These are phyloP conservation scores for Chalciporus piperatus DNA, from an alignment of 768 basidiomycete genomes.

Conservation along the genomic window DNA sequence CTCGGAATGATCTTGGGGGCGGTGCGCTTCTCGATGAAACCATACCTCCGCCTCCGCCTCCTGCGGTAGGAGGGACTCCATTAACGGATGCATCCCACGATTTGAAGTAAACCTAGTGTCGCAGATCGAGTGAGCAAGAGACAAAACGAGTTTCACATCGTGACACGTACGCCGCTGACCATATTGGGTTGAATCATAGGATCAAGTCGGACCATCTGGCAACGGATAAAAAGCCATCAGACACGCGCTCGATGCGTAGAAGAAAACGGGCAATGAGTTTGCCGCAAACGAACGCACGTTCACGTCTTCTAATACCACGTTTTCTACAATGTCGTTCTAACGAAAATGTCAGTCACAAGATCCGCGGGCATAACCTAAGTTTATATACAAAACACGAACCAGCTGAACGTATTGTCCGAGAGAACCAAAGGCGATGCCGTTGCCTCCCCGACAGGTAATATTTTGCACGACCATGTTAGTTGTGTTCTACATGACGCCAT, in stretches of 20 bases:
- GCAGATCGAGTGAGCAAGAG: too few species aligned
- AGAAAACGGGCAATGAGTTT: too few species aligned
- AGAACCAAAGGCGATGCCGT: constrained; percentile 60
- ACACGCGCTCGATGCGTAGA: too few species aligned
- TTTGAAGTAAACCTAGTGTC: constrained; percentile 39
- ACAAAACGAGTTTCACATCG: too few species aligned
- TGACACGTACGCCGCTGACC: too few species aligned
- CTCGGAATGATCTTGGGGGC: background rate
- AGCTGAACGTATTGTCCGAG: constrained; percentile 32
- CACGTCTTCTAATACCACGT: too few species aligned
- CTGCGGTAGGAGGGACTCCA: constrained; percentile 36
- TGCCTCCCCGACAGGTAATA: constrained; percentile 52
- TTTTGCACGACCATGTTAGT: constrained; percentile 48
- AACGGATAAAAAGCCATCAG: too few species aligned
- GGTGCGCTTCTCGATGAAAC: background rate
- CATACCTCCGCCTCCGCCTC: constrained; percentile 43
- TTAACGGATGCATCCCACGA: constrained; percentile 52
- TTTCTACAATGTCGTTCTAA: too few species aligned
- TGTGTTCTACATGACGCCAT: constrained; percentile 41
- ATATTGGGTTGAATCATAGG: constrained; percentile 22
- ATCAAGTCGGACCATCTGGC: too few species aligned
- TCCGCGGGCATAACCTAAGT: too few species aligned
- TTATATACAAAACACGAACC: too few species aligned
- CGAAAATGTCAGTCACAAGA: constrained; percentile 13
- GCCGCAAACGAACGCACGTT: too few species aligned